Conservation (phyloP, 2,329 filamentous ascomycete genomes). For the Fusarium paranaense region DNA sequence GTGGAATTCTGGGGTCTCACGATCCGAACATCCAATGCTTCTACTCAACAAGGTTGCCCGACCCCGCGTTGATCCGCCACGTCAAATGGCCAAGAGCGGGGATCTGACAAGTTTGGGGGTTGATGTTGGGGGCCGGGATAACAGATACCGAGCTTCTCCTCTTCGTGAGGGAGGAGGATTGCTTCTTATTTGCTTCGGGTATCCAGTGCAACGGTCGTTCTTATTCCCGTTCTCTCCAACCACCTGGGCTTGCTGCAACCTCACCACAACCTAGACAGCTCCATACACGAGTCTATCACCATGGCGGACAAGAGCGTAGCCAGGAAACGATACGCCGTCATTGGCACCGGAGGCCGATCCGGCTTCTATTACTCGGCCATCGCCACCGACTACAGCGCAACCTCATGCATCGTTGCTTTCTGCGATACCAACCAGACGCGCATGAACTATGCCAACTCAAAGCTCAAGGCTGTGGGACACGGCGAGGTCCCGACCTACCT, state of each 20-base stretch:
- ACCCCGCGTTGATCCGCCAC: neutral
- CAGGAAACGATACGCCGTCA: constrained; percentile 63
- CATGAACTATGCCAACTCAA: constrained; percentile 66
- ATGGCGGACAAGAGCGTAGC: constrained; percentile 16
- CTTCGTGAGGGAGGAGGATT: neutral
- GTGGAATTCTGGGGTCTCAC: neutral
- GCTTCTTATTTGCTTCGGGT: neutral
- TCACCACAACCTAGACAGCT: neutral
- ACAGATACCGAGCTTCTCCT: neutral
- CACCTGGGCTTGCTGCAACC: neutral
- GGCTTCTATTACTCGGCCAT: constrained; percentile 72
- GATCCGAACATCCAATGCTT: neutral
- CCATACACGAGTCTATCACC: too few relatives aligned
- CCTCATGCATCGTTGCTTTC: constrained; percentile 64
- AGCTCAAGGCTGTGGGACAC: constrained; percentile 60
- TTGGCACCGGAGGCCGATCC: constrained; percentile 70
- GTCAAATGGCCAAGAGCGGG: neutral
- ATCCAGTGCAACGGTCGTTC: neutral
- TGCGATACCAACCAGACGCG: constrained; percentile 72
- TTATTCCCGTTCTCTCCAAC: neutral
- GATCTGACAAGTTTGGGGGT: constrained; percentile 1
- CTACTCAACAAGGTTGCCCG: neutral
- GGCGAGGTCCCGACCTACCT: constrained; percentile 64
- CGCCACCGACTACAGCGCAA: constrained; percentile 61
- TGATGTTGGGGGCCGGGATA: neutral